Base-by-base conservation (phyloP, 768 basidiomycete genomes). In the Podaxis mareebaensis region DNA sequence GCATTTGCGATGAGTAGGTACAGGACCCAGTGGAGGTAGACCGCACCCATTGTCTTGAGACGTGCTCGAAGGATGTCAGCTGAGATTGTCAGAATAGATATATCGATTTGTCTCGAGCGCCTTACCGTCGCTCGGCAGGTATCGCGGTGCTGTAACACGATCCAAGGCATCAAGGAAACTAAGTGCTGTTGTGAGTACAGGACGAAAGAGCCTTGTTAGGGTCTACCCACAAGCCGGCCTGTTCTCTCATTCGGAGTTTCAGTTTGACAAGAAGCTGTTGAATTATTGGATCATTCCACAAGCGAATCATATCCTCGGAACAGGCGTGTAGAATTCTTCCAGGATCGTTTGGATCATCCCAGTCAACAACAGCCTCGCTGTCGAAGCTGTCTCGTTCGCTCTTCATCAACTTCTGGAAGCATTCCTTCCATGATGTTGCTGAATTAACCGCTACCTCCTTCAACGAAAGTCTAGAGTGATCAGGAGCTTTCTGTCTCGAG, bases 21-120 rank as follows among this genome's bases (percentile, higher is more conserved):
- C 44, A 11, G 59, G 4, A 11, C 10, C 11, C 5, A 24, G 26
- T 51, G 24, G 28, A 26, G 36, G 61, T 20, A 15, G 26, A 26
- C 67, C 73, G 7, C 53, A 79, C 82, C 75, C 53, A 72, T 74
- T 2, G 87, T 88, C 72, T 90, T 90, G 52, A 91, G 68, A 13
- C 90, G 82, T 5, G 90, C 90, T 6, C 88, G 83, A 24, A 91
- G 79, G 59, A 91, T 86, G 69, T 91, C 89, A 68, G 90, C 89
- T 90, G 3, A 54, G 33, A 20, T 39, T 20, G 33, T 51, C 13
- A 51, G 49, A 28, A 24, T 8, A 28, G 12, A 11, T 7, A 28
- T 11, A 24, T 4, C 49, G 20, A 22, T 20, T 20, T 60, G 74
- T 33, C 63, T 49, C 69, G 89, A 28, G 12, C 24, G 26, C 12